A percentile compares a stretch with the other conserved stretches of the same genome.
phyloP scores from a whole-genome alignment of 2,329 filamentous ascomycete genomes.

The Fusarium guadeloupense region DNA sequence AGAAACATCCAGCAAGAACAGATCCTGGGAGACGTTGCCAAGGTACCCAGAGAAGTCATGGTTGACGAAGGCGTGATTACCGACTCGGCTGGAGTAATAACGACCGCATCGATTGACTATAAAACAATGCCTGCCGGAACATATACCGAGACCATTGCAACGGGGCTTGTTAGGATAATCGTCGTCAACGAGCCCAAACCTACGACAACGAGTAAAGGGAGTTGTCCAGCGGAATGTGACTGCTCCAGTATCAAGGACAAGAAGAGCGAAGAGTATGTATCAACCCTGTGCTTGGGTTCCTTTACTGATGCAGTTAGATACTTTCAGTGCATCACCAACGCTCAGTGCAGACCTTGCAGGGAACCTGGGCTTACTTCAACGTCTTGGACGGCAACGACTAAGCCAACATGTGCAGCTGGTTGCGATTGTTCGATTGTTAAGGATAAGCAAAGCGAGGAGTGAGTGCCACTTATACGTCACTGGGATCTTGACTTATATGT shows the following conservation, averaged over 20 bases:
- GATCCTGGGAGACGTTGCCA: not conserved
- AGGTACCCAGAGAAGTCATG: not conserved
- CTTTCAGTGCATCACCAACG: constrained; percentile 44
- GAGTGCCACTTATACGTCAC: not conserved
- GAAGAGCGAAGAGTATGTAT: constrained; percentile 37
- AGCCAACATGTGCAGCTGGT: not conserved
- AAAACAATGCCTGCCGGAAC: constrained; percentile 40
- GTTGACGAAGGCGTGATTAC: not conserved
- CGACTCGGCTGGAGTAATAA: not conserved
- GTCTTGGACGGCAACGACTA: constrained; percentile 2
- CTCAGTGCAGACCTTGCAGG: constrained; percentile 41
- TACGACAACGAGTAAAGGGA: not conserved
- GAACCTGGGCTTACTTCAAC: constrained; percentile 19
- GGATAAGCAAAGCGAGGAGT: constrained; percentile 46
- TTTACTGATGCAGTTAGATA: constrained; percentile 31
- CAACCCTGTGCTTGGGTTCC: not conserved
- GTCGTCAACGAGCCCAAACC: constrained; percentile 28
- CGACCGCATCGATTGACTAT: constrained; percentile 31
- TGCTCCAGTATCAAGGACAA: constrained; percentile 43
- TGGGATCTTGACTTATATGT: not conserved
- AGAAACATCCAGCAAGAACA: not conserved
- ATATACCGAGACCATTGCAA: constrained; percentile 35
- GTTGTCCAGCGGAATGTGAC: constrained; percentile 39
- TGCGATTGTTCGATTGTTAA: constrained; percentile 40
- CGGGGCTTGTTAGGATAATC: constrained; percentile 30